Base-by-base conservation (phyloP, 1,284 basidiomycete genomes). In the Cutaneotrichosporon spelunceum region DNA sequence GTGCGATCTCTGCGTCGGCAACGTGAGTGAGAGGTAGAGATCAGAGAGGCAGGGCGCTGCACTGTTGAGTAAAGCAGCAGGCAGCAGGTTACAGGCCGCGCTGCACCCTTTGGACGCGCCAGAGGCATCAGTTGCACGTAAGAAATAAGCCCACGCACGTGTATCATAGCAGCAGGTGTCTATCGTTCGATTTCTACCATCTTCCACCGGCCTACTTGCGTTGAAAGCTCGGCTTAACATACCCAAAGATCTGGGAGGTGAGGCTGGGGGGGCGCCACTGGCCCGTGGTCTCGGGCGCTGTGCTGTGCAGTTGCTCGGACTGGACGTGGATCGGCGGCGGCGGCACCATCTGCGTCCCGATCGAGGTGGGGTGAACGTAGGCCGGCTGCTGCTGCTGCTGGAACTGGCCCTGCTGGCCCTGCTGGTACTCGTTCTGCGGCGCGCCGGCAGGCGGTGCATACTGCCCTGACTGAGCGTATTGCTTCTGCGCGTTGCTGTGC, bases 191-290 rank as follows among this genome's bases (percentile, higher is more conserved):
- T 11, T 24, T 21, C 30, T 19, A 8, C 14, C 30, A 8, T n/a
- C 10, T 4, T 8, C 26, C 27, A 30, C 10, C 24, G 5, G 4
- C 26, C 47, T 29, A 29, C 24, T 26, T 29, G 26, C n/a, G 11
- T 8, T 49, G 9, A 26, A 26, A 52, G 19, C n/a, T 52, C n/a
- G 52, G 52, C 52, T 36, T 36, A 23, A 53, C 33, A 36, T 53
- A 53, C 2, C 52, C 52, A 39, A 53, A 53, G 52, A 53, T 53
- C 52, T 53, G 52, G 21, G 33, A 24, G 13, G 52, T 53, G 33
- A 53, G 34, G 52, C 19, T 39, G 19, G 52, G 52, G 34, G 52
- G 52, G n/a, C 23, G 33, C 52, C 52, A 53, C 21, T 53, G 34
- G 11, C 52, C 34, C 19, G 52, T 53, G 34, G 52, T 39, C 21